Evolutionary conservation across 192 early-diverging fungal genomes (phyloP), one percentile per base, ranked within the genome.

Genomic region (Backusella psychrophila): DNA sequence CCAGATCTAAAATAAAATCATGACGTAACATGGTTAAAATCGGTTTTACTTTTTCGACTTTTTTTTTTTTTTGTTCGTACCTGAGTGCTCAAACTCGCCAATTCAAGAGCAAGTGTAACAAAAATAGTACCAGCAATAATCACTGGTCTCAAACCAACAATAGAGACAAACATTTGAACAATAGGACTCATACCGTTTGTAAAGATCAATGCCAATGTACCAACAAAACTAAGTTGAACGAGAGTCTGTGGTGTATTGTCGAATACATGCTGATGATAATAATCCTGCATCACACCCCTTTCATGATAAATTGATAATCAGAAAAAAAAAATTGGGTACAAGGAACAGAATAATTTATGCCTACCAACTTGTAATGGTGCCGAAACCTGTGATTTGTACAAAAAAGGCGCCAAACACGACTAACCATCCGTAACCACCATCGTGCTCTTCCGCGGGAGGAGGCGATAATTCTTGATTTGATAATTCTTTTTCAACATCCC

Each of bases 1-100:
- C 89, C 89, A 90, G 12, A 87, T 86, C 87, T 91, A 23, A 23
- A 33, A 44, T 15, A 36, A 31, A 59, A 33, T 66, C 15, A 49
- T 0, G 1, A 29, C 26, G 21, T 0, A 44, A 17, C 3, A 44
- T 4, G 3, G 14, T 44, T 19, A 44, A 11, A 39, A 39, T 39
- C 9, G 11, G 11, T 39, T 39, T 56, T 11, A 23, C 8, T n/a
- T 59, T 26, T 63, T 29, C 21, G 33, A 33, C 33, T 8, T 8
- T 53, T 53, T 53, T 9, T 8, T 8, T 53, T 53, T 53, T 9
- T 6, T 53, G 6, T 59, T 59, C 23, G 21, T 59, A 59, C 56
- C 56, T 59, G 56, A 34, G 17, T 56, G n/a, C 34, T 35, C 21
- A 74, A 77, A 29, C 75, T 71, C 29, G 80, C 80, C 38, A 77